Base-by-base conservation (phyloP, 2,329 filamentous ascomycete genomes). In the Sporothrix sp. region DNA sequence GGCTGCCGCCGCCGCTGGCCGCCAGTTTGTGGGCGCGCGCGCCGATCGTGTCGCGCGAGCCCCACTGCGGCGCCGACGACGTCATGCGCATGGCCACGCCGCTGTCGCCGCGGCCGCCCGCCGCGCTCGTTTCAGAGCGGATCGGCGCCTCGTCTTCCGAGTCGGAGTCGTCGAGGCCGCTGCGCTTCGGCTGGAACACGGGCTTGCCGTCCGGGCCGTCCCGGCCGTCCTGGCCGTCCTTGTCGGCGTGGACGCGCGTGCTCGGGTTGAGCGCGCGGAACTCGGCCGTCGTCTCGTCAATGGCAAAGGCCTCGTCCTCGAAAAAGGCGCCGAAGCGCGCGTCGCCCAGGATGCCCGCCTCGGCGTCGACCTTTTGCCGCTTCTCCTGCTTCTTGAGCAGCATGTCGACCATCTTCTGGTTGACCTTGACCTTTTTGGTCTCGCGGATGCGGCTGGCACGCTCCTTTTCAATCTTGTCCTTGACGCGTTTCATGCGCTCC, bases 351-450 rank as follows among this genome's bases (percentile, higher is more conserved):
- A 95, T 69, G 53, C 81, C 83, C 55, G 76, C 80, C 57, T 74
- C 71, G 48, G 71, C 70, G 54, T 83, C 80, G 47, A 79, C 71
- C 51, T 72, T 70, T 30, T 72, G 73, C 60, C 78, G 73, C 62
- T 74, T 78, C 60, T 81, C 80, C 60, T 79, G 78, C 56, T 76
- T 76, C 63, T 79, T 78, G 71, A 79, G 81, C 58, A 79, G 78
- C 65, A 85, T 88, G 38, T 91, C 84, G 54, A 85, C 85, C 56
- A 86, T 67, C 57, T 78, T 84, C 62, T 89, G 81, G 66, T 98
- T 98, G 70, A 98, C 89, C 75, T 96, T 97, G 72, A 94, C 85
- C 75, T 95, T 96, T 73, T 95, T 96, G 68, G 83, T 88, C 57
- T 91, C 90, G 59, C 93, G 81, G 62, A 98, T 97, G 58, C 93